A percentile compares a stretch with the other conserved stretches of the same genome.
Conservation (phyloP, 345 rosid species). For the Iberis pinnata region DNA sequence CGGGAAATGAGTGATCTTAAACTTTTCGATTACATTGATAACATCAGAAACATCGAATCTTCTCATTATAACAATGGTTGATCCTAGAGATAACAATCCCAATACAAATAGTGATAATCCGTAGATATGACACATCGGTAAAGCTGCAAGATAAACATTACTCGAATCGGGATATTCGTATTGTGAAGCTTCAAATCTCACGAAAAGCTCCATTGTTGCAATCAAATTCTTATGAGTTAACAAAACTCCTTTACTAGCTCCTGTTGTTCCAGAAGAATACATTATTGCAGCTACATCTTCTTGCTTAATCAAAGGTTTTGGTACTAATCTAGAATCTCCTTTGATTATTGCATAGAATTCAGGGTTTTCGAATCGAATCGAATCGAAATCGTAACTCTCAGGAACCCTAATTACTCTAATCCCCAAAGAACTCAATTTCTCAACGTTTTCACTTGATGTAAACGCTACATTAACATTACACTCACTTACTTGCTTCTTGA, state of each 20-base stretch:
- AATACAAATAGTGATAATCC: slow-evolving; percentile 58
- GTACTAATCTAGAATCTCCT: slow-evolving; percentile 18
- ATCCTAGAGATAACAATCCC: slow-evolving; percentile 61
- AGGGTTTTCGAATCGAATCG: slow-evolving; percentile 16
- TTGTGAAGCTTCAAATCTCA: slow-evolving; percentile 69
- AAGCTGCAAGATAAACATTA: slow-evolving; percentile 54
- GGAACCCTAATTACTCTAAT: slow-evolving; percentile 43
- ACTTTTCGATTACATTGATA: slow-evolving; percentile 41
- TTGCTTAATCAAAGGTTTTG: slow-evolving; percentile 47
- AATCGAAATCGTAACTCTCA: slow-evolving; percentile 31
- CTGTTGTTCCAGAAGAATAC: slow-evolving; percentile 85
- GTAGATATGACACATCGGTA: slow-evolving; percentile 78
- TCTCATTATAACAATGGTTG: slow-evolving; percentile 63
- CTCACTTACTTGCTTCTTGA: slow-evolving; percentile 38
- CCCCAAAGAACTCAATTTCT: slow-evolving; percentile 33
- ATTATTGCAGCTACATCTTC: slow-evolving; percentile 70
- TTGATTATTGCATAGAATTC: slow-evolving; percentile 37
- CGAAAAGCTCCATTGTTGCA: slow-evolving; percentile 63
- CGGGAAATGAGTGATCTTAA: slow-evolving; percentile 61
- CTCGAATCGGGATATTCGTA: slow-evolving; percentile 40
- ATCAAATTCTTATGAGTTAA: slow-evolving; percentile 66
- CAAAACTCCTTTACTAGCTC: slow-evolving; percentile 68
- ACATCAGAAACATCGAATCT: slow-evolving; percentile 46
- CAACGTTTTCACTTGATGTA: slow-evolving; percentile 32
- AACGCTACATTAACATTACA: slow-evolving; percentile 46